These are phyloP conservation scores for Chaetomium sp. DNA, from an alignment of 2,329 filamentous ascomycete species.

Conservation along the genomic window DNA sequence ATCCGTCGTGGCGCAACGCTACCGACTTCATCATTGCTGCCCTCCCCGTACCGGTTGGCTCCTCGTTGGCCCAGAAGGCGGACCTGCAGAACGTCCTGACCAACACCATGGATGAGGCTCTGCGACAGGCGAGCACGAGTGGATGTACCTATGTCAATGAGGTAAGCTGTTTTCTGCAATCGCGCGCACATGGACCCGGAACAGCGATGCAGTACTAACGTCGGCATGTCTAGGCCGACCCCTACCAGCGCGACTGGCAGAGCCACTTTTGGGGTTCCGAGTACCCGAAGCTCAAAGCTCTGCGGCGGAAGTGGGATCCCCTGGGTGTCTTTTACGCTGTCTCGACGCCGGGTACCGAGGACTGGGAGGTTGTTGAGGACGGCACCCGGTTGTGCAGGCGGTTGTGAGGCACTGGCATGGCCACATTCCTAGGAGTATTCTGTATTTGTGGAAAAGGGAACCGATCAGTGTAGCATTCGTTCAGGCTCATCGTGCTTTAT, in stretches of 20 bases:
- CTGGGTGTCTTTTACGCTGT: constrained; percentile 47
- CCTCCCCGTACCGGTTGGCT: constrained; percentile 40
- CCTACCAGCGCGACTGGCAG: constrained; percentile 43
- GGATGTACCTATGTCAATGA: constrained; percentile 52
- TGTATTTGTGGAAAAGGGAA: too few species aligned
- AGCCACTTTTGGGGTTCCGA: constrained; percentile 45
- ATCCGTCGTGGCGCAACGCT: constrained; percentile 44
- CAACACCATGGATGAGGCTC: constrained; percentile 42
- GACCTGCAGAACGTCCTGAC: constrained; percentile 44
- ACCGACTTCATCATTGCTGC: constrained; percentile 42
- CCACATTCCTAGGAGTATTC: too few species aligned
- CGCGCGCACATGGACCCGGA: too few species aligned
- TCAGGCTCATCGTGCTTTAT: too few species aligned
- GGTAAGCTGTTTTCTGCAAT: constrained; percentile 27
- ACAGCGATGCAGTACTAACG: background rate
- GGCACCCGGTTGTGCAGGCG: constrained; percentile 46
- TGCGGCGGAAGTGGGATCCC: constrained; percentile 50
- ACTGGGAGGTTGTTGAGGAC: constrained; percentile 45
- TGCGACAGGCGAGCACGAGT: constrained; percentile 43
- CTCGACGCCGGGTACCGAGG: constrained; percentile 49
- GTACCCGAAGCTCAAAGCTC: constrained; percentile 40
- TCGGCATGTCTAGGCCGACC: constrained; percentile 29
- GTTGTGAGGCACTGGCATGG: constrained; percentile 21
- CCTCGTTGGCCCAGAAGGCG: constrained; percentile 47
- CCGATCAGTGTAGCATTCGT: too few species aligned